phyloP scores from a whole-genome alignment of 148 eudicot species.

The Polygonum maritimum region DNA sequence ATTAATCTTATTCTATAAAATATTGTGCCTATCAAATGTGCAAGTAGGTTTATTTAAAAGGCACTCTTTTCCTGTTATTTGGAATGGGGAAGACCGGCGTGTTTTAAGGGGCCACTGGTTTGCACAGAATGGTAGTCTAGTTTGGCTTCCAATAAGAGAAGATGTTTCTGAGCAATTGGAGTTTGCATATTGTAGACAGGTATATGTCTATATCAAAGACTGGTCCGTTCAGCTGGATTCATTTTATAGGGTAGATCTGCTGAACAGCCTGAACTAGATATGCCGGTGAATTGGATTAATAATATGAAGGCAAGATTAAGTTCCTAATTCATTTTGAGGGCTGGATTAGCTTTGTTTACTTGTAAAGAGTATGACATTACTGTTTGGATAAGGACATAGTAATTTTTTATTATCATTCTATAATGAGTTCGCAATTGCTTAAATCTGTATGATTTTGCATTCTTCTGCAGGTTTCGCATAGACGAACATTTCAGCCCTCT shows the following conservation, averaged over 20 bases:
- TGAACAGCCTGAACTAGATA: not conserved
- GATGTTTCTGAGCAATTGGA: conserved; percentile 95
- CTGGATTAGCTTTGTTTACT: not conserved
- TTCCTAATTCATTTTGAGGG: not conserved
- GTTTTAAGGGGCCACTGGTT: conserved; percentile 98
- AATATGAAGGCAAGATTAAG: not conserved
- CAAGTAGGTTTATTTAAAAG: conserved; percentile 87
- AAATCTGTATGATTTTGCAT: not conserved
- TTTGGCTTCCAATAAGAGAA: conserved; percentile 97
- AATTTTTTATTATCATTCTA: not conserved
- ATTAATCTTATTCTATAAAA: not conserved
- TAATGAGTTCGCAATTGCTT: not conserved
- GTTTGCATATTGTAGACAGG: conserved; percentile 77
- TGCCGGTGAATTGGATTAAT: not conserved
- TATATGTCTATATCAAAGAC: conserved; percentile 13
- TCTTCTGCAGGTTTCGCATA: conserved; percentile 77
- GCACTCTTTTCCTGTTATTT: conserved; percentile 90
- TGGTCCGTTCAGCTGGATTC: not conserved
- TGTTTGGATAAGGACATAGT: not conserved
- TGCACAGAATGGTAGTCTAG: conserved; percentile 82
- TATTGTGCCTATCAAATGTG: conserved; percentile 16
- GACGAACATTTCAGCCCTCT: conserved; percentile 90
- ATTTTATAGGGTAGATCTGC: not conserved
- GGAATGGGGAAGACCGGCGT: conserved; percentile 90
- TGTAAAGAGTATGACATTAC: not conserved